Evolutionary conservation across 1,139 yeast species (phyloP).

Genomic region (Pichia sp.): DNA sequence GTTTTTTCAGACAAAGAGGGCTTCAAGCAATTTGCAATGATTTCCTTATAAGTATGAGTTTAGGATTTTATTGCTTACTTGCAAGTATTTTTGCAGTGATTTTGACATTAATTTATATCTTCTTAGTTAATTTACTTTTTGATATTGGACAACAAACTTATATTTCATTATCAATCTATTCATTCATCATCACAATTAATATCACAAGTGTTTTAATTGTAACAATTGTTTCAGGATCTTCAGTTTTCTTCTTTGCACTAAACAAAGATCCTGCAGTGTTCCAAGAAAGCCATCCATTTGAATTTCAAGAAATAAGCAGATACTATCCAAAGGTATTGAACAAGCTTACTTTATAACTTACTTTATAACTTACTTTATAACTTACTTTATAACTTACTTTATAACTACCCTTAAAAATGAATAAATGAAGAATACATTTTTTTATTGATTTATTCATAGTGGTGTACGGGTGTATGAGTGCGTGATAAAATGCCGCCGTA

Average conservation of each 20-base stretch:
- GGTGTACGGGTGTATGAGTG: not conserved
- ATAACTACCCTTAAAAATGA: too few relatives aligned
- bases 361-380: too few relatives aligned
- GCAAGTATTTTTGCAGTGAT: constrained; percentile 66
- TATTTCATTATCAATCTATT: constrained; percentile 67
- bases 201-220: constrained; percentile 67
- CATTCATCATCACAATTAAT: constrained; percentile 57
- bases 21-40: constrained; percentile 57
- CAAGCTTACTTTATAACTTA: constrained; percentile 12
- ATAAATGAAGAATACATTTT: too few relatives aligned
- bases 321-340: constrained; percentile 63
- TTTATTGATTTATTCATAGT: too few relatives aligned
- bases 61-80: constrained; percentile 64
- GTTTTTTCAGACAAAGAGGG: constrained; percentile 69
- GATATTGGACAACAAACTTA: constrained; percentile 67
- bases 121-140: constrained; percentile 3
- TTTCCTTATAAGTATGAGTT: constrained; percentile 69
- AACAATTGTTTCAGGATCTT: constrained; percentile 72
- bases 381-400: not conserved
- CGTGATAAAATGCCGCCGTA: not conserved
- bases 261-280: constrained; percentile 86
- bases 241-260: constrained; percentile 81
- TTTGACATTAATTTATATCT: constrained; percentile 61
- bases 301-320: constrained; percentile 35
- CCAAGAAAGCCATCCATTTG: constrained; percentile 66